Evolutionary conservation across 148 eudicot species (phyloP), one percentile per base, ranked within the genome.

Genomic region (Rhododendron simsii): DNA sequence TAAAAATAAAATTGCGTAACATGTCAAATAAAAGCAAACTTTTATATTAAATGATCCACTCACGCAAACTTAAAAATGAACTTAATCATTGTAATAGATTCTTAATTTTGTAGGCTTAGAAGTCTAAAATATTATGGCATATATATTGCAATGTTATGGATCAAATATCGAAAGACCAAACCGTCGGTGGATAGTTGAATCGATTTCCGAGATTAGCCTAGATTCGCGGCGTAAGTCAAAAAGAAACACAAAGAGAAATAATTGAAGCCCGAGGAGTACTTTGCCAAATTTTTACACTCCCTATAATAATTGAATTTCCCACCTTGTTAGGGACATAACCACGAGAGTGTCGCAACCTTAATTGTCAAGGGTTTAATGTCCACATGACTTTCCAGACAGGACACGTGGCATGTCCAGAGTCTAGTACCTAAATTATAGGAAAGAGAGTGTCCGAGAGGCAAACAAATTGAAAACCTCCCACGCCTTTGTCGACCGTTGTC

Each of bases 301-400:
- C 59, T 6, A 8, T 14, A 83, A 86, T 86, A 81, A 89, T 83
- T 71, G 81, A 28, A 51, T 55, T 86, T 87, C 16, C 91, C 89
- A 51, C 88, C 89, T 84, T 84, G 84, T 86, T 84, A 90, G 91
- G 84, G 86, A 90, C 91, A 90, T 81, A 86, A 88, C 51, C 91
- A 90, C 90, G 91, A 84, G 91, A 83, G 89, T 74, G 90, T 55
- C 82, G 23, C 84, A 83, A 71, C 30, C n/a, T 78, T 85, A 74
- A 28, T 79, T 74, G 85, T 86, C 53, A 59, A 79, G 82, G 82
- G 20, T 23, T 28, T 39, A 7, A 73, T 10, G 78, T 88, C 91
- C 91, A 90, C 91, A 85, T 90, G 91, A 78, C 71, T 84, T 88
- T 85, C 67, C 71, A 81, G 82, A 84, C 86, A 81, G 7, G 90